Conservation (phyloP, 1,284 basidiomycete species). For the Calocybe gambosa region DNA sequence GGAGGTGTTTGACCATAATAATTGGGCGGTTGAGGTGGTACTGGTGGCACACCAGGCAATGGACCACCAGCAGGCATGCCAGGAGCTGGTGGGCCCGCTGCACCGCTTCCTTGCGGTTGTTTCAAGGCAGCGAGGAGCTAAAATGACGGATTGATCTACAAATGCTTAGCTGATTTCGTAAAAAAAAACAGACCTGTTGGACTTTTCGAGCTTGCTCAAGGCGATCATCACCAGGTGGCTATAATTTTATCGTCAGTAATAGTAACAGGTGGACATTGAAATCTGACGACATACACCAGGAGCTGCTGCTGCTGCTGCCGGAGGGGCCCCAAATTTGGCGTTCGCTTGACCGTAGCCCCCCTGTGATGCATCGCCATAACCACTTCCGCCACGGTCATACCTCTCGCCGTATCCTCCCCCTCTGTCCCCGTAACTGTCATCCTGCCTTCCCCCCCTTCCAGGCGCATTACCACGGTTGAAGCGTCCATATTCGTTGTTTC, state of each 20-base stretch:
- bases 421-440: slow-evolving; percentile 29
- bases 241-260: background rate
- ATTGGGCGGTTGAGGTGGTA: slow-evolving; percentile 30
- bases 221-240: slow-evolving; percentile 52
- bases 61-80: slow-evolving; percentile 21
- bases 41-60: slow-evolving; percentile 27
- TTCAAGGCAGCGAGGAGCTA: slow-evolving; percentile 72
- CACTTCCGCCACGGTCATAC: slow-evolving; percentile 40
- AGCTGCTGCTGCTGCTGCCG: slow-evolving; percentile 6
- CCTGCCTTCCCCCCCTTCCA: slow-evolving; percentile 34
- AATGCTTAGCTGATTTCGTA: background rate
- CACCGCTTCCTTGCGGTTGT: slow-evolving; percentile 45
- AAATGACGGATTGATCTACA: background rate
- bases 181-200: slow-evolving; percentile 47
- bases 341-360: slow-evolving; percentile 30
- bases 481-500: slow-evolving; percentile 36
- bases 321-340: slow-evolving; percentile 27
- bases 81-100: slow-evolving; percentile 24
- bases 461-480: slow-evolving; percentile 29
- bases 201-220: slow-evolving; percentile 79
- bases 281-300: slow-evolving; percentile 15
- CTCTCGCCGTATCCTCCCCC: slow-evolving; percentile 29
- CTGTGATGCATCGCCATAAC: slow-evolving; percentile 41
- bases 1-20: slow-evolving; percentile 41
- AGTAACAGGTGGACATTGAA: background rate